These are phyloP conservation scores for Penicillium polonicum DNA, from an alignment of 2,329 filamentous ascomycete genomes.

Conservation along the genomic window DNA sequence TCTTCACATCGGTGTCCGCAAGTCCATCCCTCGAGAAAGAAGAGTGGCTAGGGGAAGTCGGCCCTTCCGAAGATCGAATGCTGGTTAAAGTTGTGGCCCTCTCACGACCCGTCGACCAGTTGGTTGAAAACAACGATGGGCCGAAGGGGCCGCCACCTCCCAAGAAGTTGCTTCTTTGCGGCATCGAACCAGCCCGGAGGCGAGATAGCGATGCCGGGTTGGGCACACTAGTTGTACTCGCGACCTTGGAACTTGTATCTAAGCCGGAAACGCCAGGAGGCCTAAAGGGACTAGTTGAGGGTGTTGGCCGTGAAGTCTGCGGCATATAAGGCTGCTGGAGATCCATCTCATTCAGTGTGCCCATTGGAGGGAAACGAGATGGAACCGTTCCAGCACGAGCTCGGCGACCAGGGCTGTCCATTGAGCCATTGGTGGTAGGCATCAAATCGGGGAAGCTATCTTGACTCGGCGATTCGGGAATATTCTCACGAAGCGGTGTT, in stretches of 20 bases:
- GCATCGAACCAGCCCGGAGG: conserved; percentile 89
- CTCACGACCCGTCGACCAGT: conserved; percentile 78
- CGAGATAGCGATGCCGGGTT: conserved; percentile 78
- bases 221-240: conserved; percentile 49
- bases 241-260: conserved; percentile 41
- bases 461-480: conserved; percentile 87
- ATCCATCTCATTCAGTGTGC: conserved; percentile 57
- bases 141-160: conserved; percentile 70
- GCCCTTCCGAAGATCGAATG: conserved; percentile 81
- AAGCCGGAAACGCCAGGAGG: conserved; percentile 50
- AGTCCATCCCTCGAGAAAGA: conserved; percentile 82
- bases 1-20: conserved; percentile 85
- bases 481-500: conserved; percentile 92
- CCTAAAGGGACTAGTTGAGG: conserved; percentile 84
- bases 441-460: conserved; percentile 93
- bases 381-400: conserved; percentile 94
- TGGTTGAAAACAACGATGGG: conserved; percentile 81
- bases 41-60: conserved; percentile 81
- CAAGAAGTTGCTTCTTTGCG: conserved; percentile 73
- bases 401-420: conserved; percentile 68
- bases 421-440: conserved; percentile 63
- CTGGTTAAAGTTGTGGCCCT: conserved; percentile 86
- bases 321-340: conserved; percentile 61
- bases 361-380: conserved; percentile 82
- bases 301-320: conserved; percentile 80